phyloP scores from a whole-genome alignment of 495 filamentous ascomycete species.

The Neurospora sp. region DNA sequence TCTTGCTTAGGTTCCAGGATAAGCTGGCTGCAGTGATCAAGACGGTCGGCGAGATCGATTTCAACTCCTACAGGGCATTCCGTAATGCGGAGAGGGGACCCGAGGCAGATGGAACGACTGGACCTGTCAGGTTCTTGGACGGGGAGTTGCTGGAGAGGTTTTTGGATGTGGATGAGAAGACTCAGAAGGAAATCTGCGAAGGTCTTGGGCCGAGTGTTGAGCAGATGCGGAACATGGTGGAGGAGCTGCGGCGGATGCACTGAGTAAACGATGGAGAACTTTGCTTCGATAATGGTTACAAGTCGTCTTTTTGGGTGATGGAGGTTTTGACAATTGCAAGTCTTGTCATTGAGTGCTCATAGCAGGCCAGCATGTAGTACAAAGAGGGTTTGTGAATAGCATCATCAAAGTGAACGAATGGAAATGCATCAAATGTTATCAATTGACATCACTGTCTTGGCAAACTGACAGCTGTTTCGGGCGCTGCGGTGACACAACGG shows the following conservation, averaged over 20 bases:
- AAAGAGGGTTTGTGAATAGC: background rate
- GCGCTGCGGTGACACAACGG: background rate
- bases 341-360: background rate
- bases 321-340: background rate
- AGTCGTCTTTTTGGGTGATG: background rate
- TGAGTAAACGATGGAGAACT: conserved; percentile 16
- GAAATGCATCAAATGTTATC: background rate
- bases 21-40: conserved; percentile 51
- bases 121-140: conserved; percentile 82
- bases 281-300: background rate
- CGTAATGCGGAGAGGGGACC: conserved; percentile 47
- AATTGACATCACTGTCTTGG: background rate
- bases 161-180: conserved; percentile 51
- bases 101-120: conserved; percentile 42
- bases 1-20: conserved; percentile 75
- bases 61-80: conserved; percentile 70
- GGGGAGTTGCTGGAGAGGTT: conserved; percentile 86
- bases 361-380: background rate
- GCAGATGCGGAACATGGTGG: conserved; percentile 59
- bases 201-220: conserved; percentile 56
- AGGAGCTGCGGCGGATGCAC: conserved; percentile 64
- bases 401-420: background rate
- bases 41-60: conserved; percentile 60
- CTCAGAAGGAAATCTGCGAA: conserved; percentile 57
- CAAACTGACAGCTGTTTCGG: background rate